phyloP scores from a whole-genome alignment of 2,329 filamentous ascomycete species.

The Diaporthe velutina region DNA sequence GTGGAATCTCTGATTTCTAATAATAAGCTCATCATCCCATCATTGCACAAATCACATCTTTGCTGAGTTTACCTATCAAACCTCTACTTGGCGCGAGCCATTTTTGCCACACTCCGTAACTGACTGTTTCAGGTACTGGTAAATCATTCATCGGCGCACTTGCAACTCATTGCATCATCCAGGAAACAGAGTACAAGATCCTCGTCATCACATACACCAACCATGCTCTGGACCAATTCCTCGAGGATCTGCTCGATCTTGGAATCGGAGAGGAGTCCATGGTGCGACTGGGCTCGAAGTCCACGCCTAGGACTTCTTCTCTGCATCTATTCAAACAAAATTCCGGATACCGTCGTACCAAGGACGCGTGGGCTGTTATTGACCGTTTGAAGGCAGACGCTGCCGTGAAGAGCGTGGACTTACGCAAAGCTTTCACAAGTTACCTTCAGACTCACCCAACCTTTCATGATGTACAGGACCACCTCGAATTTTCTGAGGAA shows the following conservation, averaged over 20 bases:
- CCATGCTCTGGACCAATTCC: slow-evolving; percentile 74
- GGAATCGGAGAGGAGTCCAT: slow-evolving; percentile 65
- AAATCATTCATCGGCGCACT: slow-evolving; percentile 81
- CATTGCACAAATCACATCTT: neutral
- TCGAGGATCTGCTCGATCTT: slow-evolving; percentile 72
- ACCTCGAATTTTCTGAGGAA: slow-evolving; percentile 65
- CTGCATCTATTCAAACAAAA: slow-evolving; percentile 60
- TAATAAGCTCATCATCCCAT: neutral
- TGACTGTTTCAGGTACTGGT: slow-evolving; percentile 69
- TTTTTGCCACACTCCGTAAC: neutral
- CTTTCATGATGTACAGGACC: slow-evolving; percentile 52
- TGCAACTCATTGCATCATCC: slow-evolving; percentile 67
- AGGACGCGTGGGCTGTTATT: slow-evolving; percentile 57
- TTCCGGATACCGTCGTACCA: slow-evolving; percentile 48
- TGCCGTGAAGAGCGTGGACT: slow-evolving; percentile 42
- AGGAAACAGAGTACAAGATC: slow-evolving; percentile 63
- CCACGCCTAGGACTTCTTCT: slow-evolving; percentile 58
- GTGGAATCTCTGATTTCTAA: too few relatives aligned
- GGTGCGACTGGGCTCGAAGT: slow-evolving; percentile 75
- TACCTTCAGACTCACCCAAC: slow-evolving; percentile 37
- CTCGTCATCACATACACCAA: slow-evolving; percentile 78
- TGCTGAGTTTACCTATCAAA: neutral
- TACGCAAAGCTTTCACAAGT: slow-evolving; percentile 39
- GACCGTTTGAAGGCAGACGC: slow-evolving; percentile 54
- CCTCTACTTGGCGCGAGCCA: neutral